Evolutionary conservation across 805 yeast species (phyloP).

Genomic region (Myxozyma lipomycoides): DNA sequence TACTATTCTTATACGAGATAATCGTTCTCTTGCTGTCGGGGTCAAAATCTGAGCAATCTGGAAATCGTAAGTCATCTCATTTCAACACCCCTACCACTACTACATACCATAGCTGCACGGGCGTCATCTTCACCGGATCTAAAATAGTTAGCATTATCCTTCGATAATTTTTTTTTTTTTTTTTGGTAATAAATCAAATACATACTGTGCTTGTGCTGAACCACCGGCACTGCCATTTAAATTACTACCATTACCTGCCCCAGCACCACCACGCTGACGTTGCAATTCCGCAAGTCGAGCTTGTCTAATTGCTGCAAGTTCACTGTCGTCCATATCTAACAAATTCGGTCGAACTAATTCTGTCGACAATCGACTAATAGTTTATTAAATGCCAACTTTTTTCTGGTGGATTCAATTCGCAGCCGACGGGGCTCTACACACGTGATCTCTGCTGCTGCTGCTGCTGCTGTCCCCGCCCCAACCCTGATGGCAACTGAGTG

Average conservation of each 20-base stretch:
- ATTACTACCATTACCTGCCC: slow-evolving; percentile 13
- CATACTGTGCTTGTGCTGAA: slow-evolving; percentile 1
- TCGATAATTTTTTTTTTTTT: background rate
- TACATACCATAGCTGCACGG: slow-evolving; percentile 21
- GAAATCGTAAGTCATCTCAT: background rate
- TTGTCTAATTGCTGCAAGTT: slow-evolving; percentile 82
- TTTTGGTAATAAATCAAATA: background rate
- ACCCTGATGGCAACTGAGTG: no score
- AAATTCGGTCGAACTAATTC: background rate
- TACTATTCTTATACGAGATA: slow-evolving; percentile 81
- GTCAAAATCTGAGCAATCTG: slow-evolving; percentile 67
- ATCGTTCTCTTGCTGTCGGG: slow-evolving; percentile 80
- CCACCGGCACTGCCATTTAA: slow-evolving; percentile 4
- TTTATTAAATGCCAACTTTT: no score
- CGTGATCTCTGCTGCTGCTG: no score
- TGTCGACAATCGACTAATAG: no score
- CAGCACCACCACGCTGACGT: slow-evolving; percentile 36
- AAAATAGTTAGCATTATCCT: background rate
- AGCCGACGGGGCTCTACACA: background rate
- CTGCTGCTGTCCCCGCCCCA: no score
- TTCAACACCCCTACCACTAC: background rate
- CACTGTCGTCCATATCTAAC: slow-evolving; percentile 73
- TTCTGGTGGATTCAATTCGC: background rate
- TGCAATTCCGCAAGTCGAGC: slow-evolving; percentile 88
- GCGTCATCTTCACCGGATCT: slow-evolving; percentile 22